Base-by-base conservation (phyloP, 2,329 filamentous ascomycete genomes). In the Aciculosporium take region DNA sequence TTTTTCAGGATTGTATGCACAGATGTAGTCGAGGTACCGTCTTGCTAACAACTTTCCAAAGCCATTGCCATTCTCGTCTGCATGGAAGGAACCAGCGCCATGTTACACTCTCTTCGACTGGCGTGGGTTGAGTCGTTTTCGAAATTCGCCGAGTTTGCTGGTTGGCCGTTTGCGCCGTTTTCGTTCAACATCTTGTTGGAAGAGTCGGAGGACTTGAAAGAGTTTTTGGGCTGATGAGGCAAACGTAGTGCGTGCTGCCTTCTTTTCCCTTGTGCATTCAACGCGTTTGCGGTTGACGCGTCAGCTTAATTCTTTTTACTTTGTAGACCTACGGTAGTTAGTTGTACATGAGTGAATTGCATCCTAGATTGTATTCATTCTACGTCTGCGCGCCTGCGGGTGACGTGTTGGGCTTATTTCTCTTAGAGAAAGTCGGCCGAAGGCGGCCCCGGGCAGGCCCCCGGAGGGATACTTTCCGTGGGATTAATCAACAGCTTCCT, bases 51-150 rank as follows among this genome's bases (percentile, higher is more conserved):
- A 4, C 10, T 1, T 10, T 6, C 28, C 15, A 6, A 15, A 66
- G 64, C 64, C 23, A 65, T 67, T 49, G 64, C 64, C 48, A 72
- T 95, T 49, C 68, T 95, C 44, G 89, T 91, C 52, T 78, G 91
- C 53, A 95, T 95, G 88, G 88, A 95, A 61, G 88, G 88, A 49
- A 94, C 89, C 25, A 89, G 83, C 63, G 88, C 88, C 53, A 95
- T 95, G 88, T 71, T 94, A 66, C 87, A 94, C 67, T 85, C 81
- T 46, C 73, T 95, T 52, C 76, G 88, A 70, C 68, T 95, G 56
- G 88, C 94, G 53, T 95, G 88, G 88, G 88, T 95, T 48, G 89
- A 95, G 64, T 89, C 88, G 15, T 95, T 95, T 78, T 93, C 85
- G 66, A 94, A 94, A 69, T 89, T 94, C 69, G 93, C 93, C 62